Base-by-base conservation (phyloP, 768 basidiomycete species). In the Rickenella mellea region DNA sequence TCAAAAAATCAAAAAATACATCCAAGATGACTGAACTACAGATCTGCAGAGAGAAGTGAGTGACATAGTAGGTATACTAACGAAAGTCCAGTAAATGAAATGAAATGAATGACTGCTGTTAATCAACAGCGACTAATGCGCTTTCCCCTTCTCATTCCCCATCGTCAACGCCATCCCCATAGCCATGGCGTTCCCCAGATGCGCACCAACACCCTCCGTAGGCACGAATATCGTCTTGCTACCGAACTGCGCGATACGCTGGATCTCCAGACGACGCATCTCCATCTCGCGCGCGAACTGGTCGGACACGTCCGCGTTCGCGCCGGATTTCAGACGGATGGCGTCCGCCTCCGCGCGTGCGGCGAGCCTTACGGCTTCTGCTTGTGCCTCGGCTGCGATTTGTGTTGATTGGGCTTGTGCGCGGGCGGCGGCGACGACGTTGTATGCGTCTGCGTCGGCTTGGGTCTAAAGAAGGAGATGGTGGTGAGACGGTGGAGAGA, bases 231-330 rank as follows among this genome's bases (percentile, higher is more conserved):
- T 57, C 0, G 83, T 74, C 64, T 67, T 81, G 40, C 70, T 55
- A 4, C 86, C 87, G 51, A 73, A 89, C 3, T 85, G 83, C 33
- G 60, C 55, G 21, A 87, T 66, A 40, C 76, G 70, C 17, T 63
- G 48, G 17, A 88, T 70, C 44, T 89, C 86, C 43, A 78, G 63
- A 30, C 84, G 67, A 27, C 78, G 65, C 40, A 83, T 51, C 56
- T 75, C 73, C 84, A 88, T 88, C 61, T 88, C 83, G 31, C 78
- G 70, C 1, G 86, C 84, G 52, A 81, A 88, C 39, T 50, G 61
- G 50, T 87, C 80, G 15, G 61, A 48, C 14, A 87, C 78, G 26
- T 67, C 60, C 3, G 68, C 64, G 48, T 86, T 83, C 1, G 84
- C 83, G 3, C 61, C 47, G 0, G 82, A 77, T 52, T 76, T 83